Evolutionary conservation across 495 filamentous ascomycete genomes (phyloP).

Genomic region (Glarea lozoyensis): DNA sequence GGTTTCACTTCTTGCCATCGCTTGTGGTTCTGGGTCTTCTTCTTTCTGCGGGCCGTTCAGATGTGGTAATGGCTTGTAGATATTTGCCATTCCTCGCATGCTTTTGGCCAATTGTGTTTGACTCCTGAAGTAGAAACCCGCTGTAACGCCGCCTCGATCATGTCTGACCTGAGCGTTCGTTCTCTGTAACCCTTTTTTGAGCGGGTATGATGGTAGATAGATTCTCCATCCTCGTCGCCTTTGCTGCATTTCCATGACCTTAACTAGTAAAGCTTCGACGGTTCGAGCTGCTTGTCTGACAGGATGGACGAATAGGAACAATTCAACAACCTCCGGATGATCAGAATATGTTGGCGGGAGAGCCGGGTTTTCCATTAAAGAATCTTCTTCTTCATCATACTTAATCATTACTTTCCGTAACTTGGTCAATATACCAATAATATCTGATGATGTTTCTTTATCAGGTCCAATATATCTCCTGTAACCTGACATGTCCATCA

Average conservation of each 20-base stretch:
- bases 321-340: constrained; percentile 36
- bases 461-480: constrained; percentile 30
- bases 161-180: constrained; percentile 48
- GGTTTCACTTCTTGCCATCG: constrained; percentile 10
- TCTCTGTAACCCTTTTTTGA: constrained; percentile 39
- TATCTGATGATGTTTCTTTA: constrained; percentile 24
- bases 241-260: constrained; percentile 37
- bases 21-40: constrained; percentile 11
- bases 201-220: constrained; percentile 42
- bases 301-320: constrained; percentile 47
- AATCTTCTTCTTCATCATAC: constrained; percentile 26
- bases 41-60: constrained; percentile 18
- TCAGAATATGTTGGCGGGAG: constrained; percentile 27
- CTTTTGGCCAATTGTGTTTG: constrained; percentile 33
- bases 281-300: constrained; percentile 42
- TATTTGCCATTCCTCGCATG: constrained; percentile 26
- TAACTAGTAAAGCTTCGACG: constrained; percentile 32
- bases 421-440: constrained; percentile 25
- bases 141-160: constrained; percentile 48
- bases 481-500: constrained; percentile 41
- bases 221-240: constrained; percentile 26
- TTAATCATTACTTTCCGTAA: constrained; percentile 27
- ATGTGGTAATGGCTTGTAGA: constrained; percentile 24
- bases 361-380: constrained; percentile 19
- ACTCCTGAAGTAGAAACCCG: constrained; percentile 43